phyloP scores from a whole-genome alignment of 78 protist genomes.

The Emiliania huxleyi region DNA sequence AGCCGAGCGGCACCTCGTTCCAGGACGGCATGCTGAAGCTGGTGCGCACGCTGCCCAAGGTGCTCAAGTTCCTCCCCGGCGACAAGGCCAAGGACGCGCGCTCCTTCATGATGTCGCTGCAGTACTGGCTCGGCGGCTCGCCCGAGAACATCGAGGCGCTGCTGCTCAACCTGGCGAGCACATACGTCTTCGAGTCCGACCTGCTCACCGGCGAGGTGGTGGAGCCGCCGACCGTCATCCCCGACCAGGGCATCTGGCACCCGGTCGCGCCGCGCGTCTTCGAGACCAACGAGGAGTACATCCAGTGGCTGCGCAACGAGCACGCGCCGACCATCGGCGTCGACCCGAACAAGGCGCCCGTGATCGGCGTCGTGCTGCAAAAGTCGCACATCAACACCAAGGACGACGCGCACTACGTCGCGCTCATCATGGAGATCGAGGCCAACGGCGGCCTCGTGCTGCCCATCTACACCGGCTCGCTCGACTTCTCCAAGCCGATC shows the following conservation, averaged over 20 bases:
- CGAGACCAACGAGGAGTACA: slow-evolving; percentile 23
- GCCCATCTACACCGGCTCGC: slow-evolving; percentile 46
- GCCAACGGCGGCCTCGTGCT: slow-evolving; percentile 39
- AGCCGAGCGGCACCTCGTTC: slow-evolving; percentile 32
- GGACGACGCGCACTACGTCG: slow-evolving; percentile 53
- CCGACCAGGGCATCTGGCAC: slow-evolving; percentile 58
- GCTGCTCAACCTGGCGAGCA: slow-evolving; percentile 44
- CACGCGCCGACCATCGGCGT: not conserved
- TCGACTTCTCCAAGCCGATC: slow-evolving; percentile 41
- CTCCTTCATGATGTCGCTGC: slow-evolving; percentile 52
- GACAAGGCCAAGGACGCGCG: slow-evolving; percentile 58
- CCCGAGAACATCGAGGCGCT: slow-evolving; percentile 53
- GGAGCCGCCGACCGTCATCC: slow-evolving; percentile 17
- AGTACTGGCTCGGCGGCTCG: slow-evolving; percentile 55
- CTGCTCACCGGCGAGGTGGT: not conserved
- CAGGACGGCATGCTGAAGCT: slow-evolving; percentile 55
- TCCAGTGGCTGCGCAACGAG: slow-evolving; percentile 38
- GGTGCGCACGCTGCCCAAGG: slow-evolving; percentile 56
- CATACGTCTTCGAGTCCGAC: not conserved
- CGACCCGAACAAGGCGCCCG: slow-evolving; percentile 31
- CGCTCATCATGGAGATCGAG: slow-evolving; percentile 48
- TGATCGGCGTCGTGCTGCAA: slow-evolving; percentile 46
- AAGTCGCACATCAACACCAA: slow-evolving; percentile 55
- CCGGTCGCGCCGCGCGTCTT: slow-evolving; percentile 44
- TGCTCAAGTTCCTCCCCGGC: slow-evolving; percentile 51